Evolutionary conservation across 1,284 basidiomycete species (phyloP).

Genomic region (Pseudozyma tsukubaensis): DNA sequence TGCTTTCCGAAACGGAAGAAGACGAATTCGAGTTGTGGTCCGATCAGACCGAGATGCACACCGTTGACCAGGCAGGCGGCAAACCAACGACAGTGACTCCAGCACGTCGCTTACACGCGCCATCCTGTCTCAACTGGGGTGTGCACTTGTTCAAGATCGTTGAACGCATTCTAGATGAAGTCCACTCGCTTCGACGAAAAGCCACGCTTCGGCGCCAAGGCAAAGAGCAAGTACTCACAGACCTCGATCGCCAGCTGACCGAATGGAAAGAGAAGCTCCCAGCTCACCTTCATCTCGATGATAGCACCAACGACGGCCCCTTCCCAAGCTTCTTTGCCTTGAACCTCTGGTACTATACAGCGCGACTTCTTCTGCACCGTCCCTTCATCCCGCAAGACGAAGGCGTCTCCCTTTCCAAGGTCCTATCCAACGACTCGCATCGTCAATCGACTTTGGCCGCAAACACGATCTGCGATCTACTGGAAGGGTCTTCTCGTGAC

Average conservation of each 20-base stretch:
- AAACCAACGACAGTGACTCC: neutral
- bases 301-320: constrained; percentile 42
- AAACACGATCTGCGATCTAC: constrained; percentile 58
- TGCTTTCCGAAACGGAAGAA: constrained; percentile 69
- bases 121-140: constrained; percentile 57
- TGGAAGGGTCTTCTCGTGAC: constrained; percentile 45
- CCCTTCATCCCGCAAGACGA: constrained; percentile 64
- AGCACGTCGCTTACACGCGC: constrained; percentile 44
- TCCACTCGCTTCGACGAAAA: constrained; percentile 61
- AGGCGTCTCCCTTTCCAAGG: constrained; percentile 43
- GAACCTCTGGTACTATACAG: constrained; percentile 61
- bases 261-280: constrained; percentile 55
- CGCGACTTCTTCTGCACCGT: constrained; percentile 55
- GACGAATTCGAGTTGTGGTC: constrained; percentile 71
- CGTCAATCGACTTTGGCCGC: constrained; percentile 53
- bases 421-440: constrained; percentile 52
- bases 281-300: constrained; percentile 44
- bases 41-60: constrained; percentile 52
- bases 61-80: neutral
- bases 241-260: constrained; percentile 56
- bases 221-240: constrained; percentile 44
- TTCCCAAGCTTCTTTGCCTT: constrained; percentile 57
- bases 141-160: constrained; percentile 61
- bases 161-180: constrained; percentile 56
- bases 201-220: constrained; percentile 54